These are phyloP conservation scores for Chaetomium tenue DNA, from an alignment of 495 filamentous ascomycete genomes.

Conservation along the genomic window DNA sequence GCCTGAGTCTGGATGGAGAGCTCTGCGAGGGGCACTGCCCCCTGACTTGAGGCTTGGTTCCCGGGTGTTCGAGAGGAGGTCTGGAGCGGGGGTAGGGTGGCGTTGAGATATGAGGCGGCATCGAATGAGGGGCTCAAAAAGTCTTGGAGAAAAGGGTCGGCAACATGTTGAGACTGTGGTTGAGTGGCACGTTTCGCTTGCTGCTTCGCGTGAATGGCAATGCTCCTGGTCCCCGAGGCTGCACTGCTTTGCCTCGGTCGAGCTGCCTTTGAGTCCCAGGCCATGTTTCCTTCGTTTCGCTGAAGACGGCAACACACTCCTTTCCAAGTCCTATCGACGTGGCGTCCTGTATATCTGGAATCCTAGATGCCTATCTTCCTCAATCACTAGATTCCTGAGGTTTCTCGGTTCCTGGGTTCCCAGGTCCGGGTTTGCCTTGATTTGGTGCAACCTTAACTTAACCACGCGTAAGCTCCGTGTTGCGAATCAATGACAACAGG, in stretches of 20 bases:
- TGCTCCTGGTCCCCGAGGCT: slow-evolving; percentile 25
- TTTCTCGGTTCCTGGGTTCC: not conserved
- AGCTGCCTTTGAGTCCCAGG: slow-evolving; percentile 32
- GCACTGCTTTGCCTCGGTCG: slow-evolving; percentile 37
- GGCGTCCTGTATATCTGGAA: not conserved
- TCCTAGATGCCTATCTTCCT: too few relatives aligned
- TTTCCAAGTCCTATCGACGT: not conserved
- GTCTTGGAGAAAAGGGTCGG: slow-evolving; percentile 60
- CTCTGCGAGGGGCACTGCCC: slow-evolving; percentile 66
- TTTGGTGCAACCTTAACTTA: not conserved
- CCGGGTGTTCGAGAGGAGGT: slow-evolving; percentile 26
- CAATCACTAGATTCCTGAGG: too few relatives aligned
- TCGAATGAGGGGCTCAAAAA: slow-evolving; percentile 77
- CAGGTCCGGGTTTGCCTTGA: not conserved
- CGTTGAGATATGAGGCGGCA: slow-evolving; percentile 77
- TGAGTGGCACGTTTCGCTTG: slow-evolving; percentile 34
- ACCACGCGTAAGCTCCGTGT: not conserved
- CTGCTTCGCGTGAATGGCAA: slow-evolving; percentile 30
- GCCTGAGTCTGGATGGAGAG: slow-evolving; percentile 79
- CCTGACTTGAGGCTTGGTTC: slow-evolving; percentile 28
- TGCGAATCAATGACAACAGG: not conserved
- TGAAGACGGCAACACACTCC: not conserved
- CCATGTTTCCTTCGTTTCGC: slow-evolving; percentile 20
- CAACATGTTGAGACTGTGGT: slow-evolving; percentile 54
- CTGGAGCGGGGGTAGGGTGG: slow-evolving; percentile 64